phyloP scores from a whole-genome alignment of 805 yeast species.

The Myxozyma kluyveri region DNA sequence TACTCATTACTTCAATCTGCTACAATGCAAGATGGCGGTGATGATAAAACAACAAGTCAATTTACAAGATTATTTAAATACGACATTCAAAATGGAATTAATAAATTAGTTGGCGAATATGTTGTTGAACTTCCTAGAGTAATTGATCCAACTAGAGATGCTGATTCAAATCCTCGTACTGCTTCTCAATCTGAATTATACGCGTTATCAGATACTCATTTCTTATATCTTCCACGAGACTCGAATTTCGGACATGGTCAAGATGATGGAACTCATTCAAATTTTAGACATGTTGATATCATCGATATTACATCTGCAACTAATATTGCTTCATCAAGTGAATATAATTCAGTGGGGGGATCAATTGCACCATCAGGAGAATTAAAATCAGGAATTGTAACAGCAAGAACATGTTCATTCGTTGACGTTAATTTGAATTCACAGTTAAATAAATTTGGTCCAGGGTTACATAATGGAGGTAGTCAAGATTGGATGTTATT shows the following conservation, averaged over 20 bases:
- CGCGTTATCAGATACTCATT: slow-evolving; percentile 20
- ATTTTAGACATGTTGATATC: slow-evolving; percentile 21
- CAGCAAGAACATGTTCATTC: slow-evolving; percentile 24
- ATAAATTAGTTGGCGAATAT: slow-evolving; percentile 20
- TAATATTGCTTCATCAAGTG: slow-evolving; percentile 8
- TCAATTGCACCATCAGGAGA: slow-evolving; percentile 24
- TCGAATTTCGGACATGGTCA: slow-evolving; percentile 24
- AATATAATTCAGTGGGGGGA: slow-evolving; percentile 22
- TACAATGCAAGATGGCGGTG: slow-evolving; percentile 26
- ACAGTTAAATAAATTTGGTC: slow-evolving; percentile 20
- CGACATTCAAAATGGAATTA: slow-evolving; percentile 9
- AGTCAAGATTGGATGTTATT: slow-evolving; percentile 18
- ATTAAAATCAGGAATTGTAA: slow-evolving; percentile 15
- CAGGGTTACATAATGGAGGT: slow-evolving; percentile 28
- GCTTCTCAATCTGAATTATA: slow-evolving; percentile 28
- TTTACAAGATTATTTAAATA: slow-evolving; percentile 23
- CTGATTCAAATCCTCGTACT: slow-evolving; percentile 17
- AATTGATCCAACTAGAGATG: slow-evolving; percentile 9
- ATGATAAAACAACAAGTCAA: slow-evolving; percentile 14
- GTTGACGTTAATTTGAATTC: slow-evolving; percentile 21
- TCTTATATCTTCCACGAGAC: slow-evolving; percentile 26
- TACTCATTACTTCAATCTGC: slow-evolving; percentile 24
- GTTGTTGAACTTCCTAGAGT: slow-evolving; percentile 22
- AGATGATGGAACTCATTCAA: slow-evolving; percentile 13
- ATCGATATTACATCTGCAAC: slow-evolving; percentile 23